Base-by-base conservation (phyloP, 805 yeast genomes). In the Yamadazyma ubonensis region DNA sequence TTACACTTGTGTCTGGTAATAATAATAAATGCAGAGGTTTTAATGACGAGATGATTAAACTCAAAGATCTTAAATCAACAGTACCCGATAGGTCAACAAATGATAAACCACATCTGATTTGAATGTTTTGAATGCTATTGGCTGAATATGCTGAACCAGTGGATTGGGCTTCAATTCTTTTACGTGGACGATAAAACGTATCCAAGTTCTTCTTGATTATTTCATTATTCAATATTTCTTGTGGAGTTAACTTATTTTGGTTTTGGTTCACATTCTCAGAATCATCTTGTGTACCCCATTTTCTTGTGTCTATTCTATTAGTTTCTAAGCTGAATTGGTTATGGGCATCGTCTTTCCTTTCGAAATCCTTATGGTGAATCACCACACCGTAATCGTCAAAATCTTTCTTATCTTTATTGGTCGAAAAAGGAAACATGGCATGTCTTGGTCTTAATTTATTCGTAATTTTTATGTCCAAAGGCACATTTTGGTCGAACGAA, bases 321-420 rank as follows among this genome's bases (percentile, higher is more conserved):
- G 58, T 57, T 44, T 65, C 66, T 33, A 71, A 63, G 38, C 67
- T 69, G 43, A 59, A 58, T 45, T 62, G 60, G 17, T 50, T 56
- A 43, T 64, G 63, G 25, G 61, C 54, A 49, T 78, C 83, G 47
- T 79, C 86, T 34, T 70, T 67, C 40, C 72, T 72, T 46, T 71
- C 73, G 52, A 81, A 84, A 50, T 82, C 83, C 27, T 78, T 76
- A 30, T 74, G 73, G 45, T 83, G 81, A 15, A 90, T 80, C 2
- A 81, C 63, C 41, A 79, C 82, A 21, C 99, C 99, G 58, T 91
- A 93, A 49, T 91, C 97, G 55, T 93, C 98, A 33, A 73, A 65
- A 48, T 84, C 78, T 17, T 75, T 65, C 50, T 78, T 76, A 34
- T 70, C 74, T 6, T 54, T 45, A 18, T 49, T 47, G 1, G 76